Evolutionary conservation across 169 alveolate genomes (phyloP), one percentile per base, ranked within the genome.

Genomic region (Cryptosporidium viatorum): DNA sequence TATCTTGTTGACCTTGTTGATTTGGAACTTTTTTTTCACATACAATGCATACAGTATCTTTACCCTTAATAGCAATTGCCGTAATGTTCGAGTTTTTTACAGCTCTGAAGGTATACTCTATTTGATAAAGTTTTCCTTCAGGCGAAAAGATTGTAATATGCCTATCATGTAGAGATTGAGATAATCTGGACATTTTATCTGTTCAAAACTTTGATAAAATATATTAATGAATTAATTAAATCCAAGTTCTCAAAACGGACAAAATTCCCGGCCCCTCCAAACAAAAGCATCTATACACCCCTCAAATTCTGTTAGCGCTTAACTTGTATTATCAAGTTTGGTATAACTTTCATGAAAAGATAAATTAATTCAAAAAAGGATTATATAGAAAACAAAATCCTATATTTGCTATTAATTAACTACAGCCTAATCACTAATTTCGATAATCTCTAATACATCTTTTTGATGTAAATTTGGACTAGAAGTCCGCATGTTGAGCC

Each of bases 91-190:
- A 95, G 80, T 93, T 95, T 86, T 97, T 96, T 21, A 98, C 99
- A n/a, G 99, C 99, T 93, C 96, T 97, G 91, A 97, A 96, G 14
- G 99, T 98, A 91, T 98, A 98, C 93, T 98, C 99, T 94, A 98
- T 96, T 93, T 98, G 98, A 69, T 97, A 98, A 58, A 98, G 93
- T 91, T 97, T 96, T n/a, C 99, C 99, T 70, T 98, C 99, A 33
- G 99, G 99, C 18, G 99, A 97, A 94, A 98, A 98, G 71, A 98
- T 97, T 50, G 99, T 95, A 41, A 97, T 96, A 87, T 96, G 98
- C 70, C 98, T 92, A 85, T 97, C 99, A 84, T 96, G 96, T 69
- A 92, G 94, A 43, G 96, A 91, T 70, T 95, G 97, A 26, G 97
- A 93, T 62, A 93, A 93, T 86, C 97, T 85, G 43, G 96, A 94